A percentile compares a stretch with the other conserved stretches of the same genome.
Evolutionary conservation across 177 flowering plant species (phyloP).

Genomic region (Vitis hybrid): DNA sequence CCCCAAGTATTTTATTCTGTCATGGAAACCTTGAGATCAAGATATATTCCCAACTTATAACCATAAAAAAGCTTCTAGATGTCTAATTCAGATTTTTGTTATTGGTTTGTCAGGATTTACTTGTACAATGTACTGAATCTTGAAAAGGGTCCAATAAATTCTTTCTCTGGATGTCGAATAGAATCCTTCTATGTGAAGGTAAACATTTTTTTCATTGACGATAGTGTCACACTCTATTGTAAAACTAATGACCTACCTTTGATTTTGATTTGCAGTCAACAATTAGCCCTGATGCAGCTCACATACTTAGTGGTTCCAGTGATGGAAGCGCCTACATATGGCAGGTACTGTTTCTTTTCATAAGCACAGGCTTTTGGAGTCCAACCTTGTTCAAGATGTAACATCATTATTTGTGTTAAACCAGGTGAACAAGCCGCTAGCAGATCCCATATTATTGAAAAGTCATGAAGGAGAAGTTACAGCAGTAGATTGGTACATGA

Average conservation of each 20-base stretch:
- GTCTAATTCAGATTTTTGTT: slow-evolving; percentile 1
- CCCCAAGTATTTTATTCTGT: too few relatives aligned
- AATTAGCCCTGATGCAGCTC: slow-evolving; percentile 86
- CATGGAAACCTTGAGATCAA: background rate
- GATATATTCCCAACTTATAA: background rate
- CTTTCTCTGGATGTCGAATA: slow-evolving; percentile 68
- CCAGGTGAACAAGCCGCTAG: slow-evolving; percentile 71
- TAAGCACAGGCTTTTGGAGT: background rate
- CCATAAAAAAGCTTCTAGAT: background rate
- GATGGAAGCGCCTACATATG: slow-evolving; percentile 90
- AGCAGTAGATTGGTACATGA: slow-evolving; percentile 77
- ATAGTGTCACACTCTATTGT: too few relatives aligned
- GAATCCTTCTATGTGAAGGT: slow-evolving; percentile 92
- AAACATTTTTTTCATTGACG: background rate
- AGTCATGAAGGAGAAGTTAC: slow-evolving; percentile 91
- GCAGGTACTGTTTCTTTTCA: slow-evolving; percentile 57
- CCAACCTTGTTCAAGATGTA: background rate
- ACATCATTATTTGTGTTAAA: slow-evolving; percentile 7
- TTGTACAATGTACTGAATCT: slow-evolving; percentile 79
- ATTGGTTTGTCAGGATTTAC: slow-evolving; percentile 61
- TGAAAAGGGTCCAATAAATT: slow-evolving; percentile 72
- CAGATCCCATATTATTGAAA: slow-evolving; percentile 54
- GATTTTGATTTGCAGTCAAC: slow-evolving; percentile 52
- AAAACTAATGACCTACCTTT: background rate
- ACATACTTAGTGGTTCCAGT: slow-evolving; percentile 87